Base-by-base conservation (phyloP, 805 yeast species). In the Lachancea fermentati region DNA sequence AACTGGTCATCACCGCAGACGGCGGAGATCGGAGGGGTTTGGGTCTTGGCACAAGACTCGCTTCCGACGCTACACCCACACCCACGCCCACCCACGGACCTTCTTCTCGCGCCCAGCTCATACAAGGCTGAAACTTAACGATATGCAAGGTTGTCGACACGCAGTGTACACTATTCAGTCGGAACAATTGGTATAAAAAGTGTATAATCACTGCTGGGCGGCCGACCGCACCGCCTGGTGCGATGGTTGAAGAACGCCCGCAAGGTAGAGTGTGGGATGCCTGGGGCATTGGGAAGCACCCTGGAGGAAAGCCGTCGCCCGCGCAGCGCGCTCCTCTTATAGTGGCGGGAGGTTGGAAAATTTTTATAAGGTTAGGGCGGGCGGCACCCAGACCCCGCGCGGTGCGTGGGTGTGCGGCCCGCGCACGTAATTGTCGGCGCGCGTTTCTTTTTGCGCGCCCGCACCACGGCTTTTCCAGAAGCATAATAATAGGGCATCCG, bases 101-200 rank as follows among this genome's bases (percentile, higher is more conserved):
- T 40, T 40, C 43, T 40, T 40, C 43, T 12, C 15, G 31, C 6
- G 13, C 30, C 37, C 31, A 35, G 53, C 64, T 66, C 71, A 66
- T 66, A 66, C 71, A 66, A 66, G 71, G 71, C 71, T 66, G 71
- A 66, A 66, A 66, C 71, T 66, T 66, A 66, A 66, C 71, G 71
- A 66, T 47, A 58, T 56, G 58, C 58, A 56, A 51, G 60, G 57
- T 55, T 67, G 70, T 67, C 71, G 67, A 66, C 71, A 56, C 50
- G 52, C 49, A 58, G 61, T 47, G 49, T 46, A 56, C 43, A 58
- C 63, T 57, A 62, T 60, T 62, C 67, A 63, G 67, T 63, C 63
- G 67, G 67, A 63, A 63, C 67, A 63, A 63, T 62, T 63, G 67
- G 66, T 63, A 58, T 44, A 34, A 34, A 38, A 41, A 47, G 36